These are phyloP conservation scores for Pseudozyma sp. DNA, from an alignment of 1,284 basidiomycete species.

Conservation along the genomic window DNA sequence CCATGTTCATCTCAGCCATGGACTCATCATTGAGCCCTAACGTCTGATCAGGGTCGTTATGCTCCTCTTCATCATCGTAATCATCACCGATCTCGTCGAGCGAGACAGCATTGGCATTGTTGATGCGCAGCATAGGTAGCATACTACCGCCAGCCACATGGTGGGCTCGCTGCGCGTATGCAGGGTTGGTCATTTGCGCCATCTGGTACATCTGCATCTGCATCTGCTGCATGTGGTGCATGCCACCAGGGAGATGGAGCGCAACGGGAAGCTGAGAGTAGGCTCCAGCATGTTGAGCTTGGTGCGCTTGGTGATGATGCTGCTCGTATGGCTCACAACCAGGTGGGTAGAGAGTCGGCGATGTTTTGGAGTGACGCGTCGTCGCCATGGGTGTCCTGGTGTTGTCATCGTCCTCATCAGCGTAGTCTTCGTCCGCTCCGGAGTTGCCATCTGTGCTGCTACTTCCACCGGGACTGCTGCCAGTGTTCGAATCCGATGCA, in stretches of 20 bases:
- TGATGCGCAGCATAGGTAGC: conserved; percentile 42
- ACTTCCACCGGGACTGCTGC: conserved; percentile 23
- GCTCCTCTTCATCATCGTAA: conserved; percentile 39
- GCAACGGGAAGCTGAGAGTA: conserved; percentile 32
- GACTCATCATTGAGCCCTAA: conserved; percentile 61
- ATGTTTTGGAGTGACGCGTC: not conserved
- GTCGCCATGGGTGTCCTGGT: conserved; percentile 33
- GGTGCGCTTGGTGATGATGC: conserved; percentile 35
- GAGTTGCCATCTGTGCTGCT: conserved; percentile 31
- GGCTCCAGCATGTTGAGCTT: conserved; percentile 7
- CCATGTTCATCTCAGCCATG: conserved; percentile 61
- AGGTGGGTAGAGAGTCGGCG: conserved; percentile 19
- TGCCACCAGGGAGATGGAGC: conserved; percentile 27
- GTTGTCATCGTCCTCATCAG: conserved; percentile 25
- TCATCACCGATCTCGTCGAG: conserved; percentile 59
- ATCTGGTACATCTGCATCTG: conserved; percentile 43
- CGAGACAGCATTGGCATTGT: conserved; percentile 48
- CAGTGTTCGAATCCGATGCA: conserved; percentile 7
- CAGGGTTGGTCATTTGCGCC: conserved; percentile 19
- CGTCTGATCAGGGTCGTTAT: conserved; percentile 35
- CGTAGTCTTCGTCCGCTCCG: conserved; percentile 21
- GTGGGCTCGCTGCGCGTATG: conserved; percentile 8
- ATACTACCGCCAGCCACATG: conserved; percentile 1
- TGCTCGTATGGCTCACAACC: conserved; percentile 41
- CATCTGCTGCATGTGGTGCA: conserved; percentile 40